Conservation (phyloP, 768 basidiomycete genomes). For the Lentinula edodes region DNA sequence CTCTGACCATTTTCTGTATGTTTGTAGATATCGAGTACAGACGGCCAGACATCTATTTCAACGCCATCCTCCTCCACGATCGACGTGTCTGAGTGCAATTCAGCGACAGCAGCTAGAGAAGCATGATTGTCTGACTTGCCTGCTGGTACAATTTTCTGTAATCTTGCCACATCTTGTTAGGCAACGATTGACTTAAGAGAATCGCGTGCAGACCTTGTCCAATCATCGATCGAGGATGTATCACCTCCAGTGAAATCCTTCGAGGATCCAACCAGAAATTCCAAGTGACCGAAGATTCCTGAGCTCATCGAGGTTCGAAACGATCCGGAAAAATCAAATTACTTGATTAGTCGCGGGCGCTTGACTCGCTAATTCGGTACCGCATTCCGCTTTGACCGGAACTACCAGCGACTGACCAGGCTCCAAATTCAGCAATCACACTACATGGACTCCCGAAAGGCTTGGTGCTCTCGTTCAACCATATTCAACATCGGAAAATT, state of each 20-base stretch:
- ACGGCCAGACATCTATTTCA: constrained; percentile 18
- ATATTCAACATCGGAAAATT: no score
- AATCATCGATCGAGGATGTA: constrained; percentile 20
- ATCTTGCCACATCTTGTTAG: neutral
- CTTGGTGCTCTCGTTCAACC: no score
- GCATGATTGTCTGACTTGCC: neutral
- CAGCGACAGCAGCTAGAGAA: neutral
- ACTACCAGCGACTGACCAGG: neutral
- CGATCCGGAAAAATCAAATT: no score
- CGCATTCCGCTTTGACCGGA: neutral
- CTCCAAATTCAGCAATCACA: no score
- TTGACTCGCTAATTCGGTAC: neutral
- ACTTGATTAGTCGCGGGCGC: no score
- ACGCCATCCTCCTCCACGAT: constrained; percentile 3
- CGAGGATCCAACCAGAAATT: constrained; percentile 22
- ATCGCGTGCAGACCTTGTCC: constrained; percentile 20
- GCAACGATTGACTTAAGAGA: no score
- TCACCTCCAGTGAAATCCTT: constrained; percentile 19
- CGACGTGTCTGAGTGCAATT: constrained; percentile 1
- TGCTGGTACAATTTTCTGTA: neutral
- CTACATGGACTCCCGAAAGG: no score
- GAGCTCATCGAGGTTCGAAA: constrained; percentile 3
- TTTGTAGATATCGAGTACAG: constrained; percentile 28
- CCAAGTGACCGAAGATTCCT: constrained; percentile 19
- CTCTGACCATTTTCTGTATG: neutral